Evolutionary conservation across 2,329 filamentous ascomycete species (phyloP), one percentile per base, ranked within the genome.

Genomic region (Tricladium varicosporioides): DNA sequence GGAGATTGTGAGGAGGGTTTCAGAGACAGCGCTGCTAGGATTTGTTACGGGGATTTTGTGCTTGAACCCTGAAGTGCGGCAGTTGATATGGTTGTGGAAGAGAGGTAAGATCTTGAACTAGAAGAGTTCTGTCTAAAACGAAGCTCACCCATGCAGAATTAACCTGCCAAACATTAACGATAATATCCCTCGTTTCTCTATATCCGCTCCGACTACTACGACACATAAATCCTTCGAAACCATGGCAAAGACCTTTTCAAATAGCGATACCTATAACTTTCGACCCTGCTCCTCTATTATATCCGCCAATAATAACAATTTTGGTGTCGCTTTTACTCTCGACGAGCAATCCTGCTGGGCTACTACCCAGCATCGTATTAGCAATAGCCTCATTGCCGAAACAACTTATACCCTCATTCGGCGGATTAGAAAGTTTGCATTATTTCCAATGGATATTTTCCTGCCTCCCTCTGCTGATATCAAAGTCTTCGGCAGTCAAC

Each of bases 241-340:
- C 61, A 33, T 69, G 61, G 56, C 63, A 65, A 53, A 54, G 45
- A 14, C 61, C 64, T 22, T 56, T 66, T 10, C 57, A 60, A 16
- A 66, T 86, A 36, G 69, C 70, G 31, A 76, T 96, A 40, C 91
- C 92, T 0, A 76, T 84, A 3, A 80, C 83, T n/a, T 96, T 97
- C 72, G 93, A 97, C 68, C 92, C 92, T 2, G 93, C 93, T 5
- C 91, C 92, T 10, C 79, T 96, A n/a, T 73, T 97, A 56, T 97
- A 97, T 70, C 93, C 93, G 15, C 81, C 88, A 5, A 74, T 86
- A 2, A 79, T 96, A 31, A 91, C 92, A 0, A 74, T 92, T 14
- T 79, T 92, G 47, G 87, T 94, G 27, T 86, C 92, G 1, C 76
- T 94, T 4, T 86, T 92, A 9, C 78, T 96, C 44, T 83, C 86